phyloP scores from a whole-genome alignment of 148 eudicot genomes.

The Diospyros lotus region DNA sequence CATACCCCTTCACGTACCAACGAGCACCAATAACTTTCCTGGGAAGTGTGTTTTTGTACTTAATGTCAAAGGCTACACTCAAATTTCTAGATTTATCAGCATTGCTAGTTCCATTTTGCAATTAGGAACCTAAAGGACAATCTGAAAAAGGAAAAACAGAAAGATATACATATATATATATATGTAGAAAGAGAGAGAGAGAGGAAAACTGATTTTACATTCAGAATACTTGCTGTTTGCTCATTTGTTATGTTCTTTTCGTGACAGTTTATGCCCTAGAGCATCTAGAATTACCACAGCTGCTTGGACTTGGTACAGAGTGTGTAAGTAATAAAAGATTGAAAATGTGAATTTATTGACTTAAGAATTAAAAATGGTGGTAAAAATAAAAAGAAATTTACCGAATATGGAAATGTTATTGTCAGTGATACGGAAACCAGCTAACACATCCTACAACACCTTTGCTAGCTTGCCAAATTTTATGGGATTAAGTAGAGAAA shows the following conservation, averaged over 20 bases:
- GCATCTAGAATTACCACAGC: background rate
- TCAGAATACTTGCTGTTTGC: background rate
- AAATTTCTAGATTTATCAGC: background rate
- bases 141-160: background rate
- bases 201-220: background rate
- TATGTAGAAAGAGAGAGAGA: too few relatives aligned
- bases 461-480: too few relatives aligned
- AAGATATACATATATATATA: background rate
- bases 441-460: too few relatives aligned
- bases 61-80: background rate
- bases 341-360: too few relatives aligned
- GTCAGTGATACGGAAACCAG: too few relatives aligned
- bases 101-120: background rate
- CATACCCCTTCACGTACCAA: constrained; percentile 34
- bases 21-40: constrained; percentile 40
- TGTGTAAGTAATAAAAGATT: too few relatives aligned
- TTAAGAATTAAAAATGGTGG: too few relatives aligned
- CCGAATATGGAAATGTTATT: too few relatives aligned
- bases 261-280: background rate
- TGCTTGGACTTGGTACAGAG: background rate
- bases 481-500: too few relatives aligned
- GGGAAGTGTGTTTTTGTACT: background rate
- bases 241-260: background rate
- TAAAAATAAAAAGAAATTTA: too few relatives aligned
- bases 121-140: background rate